phyloP scores from a whole-genome alignment of 345 rosid species.

The Acer saccharum region DNA sequence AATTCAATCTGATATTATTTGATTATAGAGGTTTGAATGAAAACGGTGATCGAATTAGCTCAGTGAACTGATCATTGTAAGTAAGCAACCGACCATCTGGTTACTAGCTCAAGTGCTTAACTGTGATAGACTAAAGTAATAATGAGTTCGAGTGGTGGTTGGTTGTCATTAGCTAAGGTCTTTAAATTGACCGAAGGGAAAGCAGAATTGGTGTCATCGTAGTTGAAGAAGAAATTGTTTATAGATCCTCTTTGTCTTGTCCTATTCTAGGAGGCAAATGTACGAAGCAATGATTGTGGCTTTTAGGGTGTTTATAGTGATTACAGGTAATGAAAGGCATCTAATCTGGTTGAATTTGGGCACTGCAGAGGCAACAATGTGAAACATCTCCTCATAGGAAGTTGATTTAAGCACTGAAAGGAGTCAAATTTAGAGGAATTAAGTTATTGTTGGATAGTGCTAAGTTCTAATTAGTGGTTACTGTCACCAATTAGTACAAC shows the following conservation, averaged over 20 bases:
- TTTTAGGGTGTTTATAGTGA: too few relatives aligned
- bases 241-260: background rate
- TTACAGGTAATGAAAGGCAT: too few relatives aligned
- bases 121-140: background rate
- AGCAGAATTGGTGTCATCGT: background rate
- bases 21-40: background rate
- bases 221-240: background rate
- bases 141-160: background rate
- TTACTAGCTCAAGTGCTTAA: background rate
- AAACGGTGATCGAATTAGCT: background rate
- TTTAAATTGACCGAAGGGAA: background rate
- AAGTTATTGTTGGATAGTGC: background rate
- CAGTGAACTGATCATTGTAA: background rate
- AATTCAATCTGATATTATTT: background rate
- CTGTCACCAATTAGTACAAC: background rate
- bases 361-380: background rate
- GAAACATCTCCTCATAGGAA: background rate
- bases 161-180: background rate
- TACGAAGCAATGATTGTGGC: too few relatives aligned
- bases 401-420: background rate
- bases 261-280: too few relatives aligned
- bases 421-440: background rate
- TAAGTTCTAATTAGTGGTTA: background rate
- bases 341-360: too few relatives aligned
- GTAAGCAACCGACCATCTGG: too few relatives aligned